Evolutionary conservation across 192 early-diverging fungal genomes (phyloP).

Genomic region (Linnemannia exigua): DNA sequence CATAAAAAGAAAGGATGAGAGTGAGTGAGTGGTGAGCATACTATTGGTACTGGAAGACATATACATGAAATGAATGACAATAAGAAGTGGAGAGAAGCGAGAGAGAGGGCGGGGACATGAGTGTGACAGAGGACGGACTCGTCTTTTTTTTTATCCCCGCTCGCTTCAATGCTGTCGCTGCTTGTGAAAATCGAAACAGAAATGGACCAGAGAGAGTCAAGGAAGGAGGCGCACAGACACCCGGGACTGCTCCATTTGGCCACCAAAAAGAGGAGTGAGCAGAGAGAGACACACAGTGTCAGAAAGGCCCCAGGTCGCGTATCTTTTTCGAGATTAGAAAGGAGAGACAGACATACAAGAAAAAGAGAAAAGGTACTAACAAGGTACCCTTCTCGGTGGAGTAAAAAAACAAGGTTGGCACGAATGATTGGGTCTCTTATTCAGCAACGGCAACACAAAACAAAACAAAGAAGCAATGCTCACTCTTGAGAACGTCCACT

Average conservation of each 20-base stretch:
- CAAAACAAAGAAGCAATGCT: too few relatives aligned
- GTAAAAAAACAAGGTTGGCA: background rate
- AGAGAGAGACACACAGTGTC: background rate
- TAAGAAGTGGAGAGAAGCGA: background rate
- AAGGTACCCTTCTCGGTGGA: background rate
- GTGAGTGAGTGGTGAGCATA: background rate
- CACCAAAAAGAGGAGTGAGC: slow-evolving; percentile 1
- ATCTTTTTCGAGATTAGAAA: background rate
- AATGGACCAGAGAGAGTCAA: background rate
- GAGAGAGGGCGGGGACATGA: background rate
- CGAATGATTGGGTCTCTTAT: too few relatives aligned
- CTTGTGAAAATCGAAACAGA: background rate
- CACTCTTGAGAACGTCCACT: too few relatives aligned
- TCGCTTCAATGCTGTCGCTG: background rate
- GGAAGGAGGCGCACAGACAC: background rate
- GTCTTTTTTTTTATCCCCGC: background rate
- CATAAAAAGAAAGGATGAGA: background rate
- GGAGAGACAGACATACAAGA: background rate
- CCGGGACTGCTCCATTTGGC: slow-evolving; percentile 8
- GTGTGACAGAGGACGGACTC: background rate
- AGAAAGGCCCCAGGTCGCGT: slow-evolving; percentile 3
- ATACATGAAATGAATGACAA: background rate
- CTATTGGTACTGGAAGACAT: background rate
- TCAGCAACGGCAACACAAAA: too few relatives aligned
- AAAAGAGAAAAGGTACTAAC: background rate